Evolutionary conservation across 1,284 basidiomycete genomes (phyloP), one percentile per base, ranked within the genome.

Genomic region (Sparassis latifolia): DNA sequence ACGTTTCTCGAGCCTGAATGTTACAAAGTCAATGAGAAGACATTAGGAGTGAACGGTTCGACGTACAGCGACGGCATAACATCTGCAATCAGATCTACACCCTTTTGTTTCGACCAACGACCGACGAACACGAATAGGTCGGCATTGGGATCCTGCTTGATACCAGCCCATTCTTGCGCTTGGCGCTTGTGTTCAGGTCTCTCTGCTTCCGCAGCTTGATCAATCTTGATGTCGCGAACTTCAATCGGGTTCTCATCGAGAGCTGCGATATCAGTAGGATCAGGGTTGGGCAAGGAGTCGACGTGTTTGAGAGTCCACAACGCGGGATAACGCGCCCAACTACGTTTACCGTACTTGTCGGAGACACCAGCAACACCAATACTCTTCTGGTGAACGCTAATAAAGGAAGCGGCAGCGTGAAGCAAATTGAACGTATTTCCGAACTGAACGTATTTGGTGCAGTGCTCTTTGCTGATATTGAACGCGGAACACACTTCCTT

Each of bases 31-130:
- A 38, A 9, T n/a, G 35, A n/a, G 35, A 45, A 47, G n/a, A 38
- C 9, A 38, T 38, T n/a, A 38, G 20, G 20, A 20, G n/a, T 38
- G 35, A 7, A 7, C n/a, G n/a, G 35, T 9, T n/a, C 42, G 4
- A 79, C 87, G 61, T 63, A 88, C 81, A 96, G 64, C 2, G 80
- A 79, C 31, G 92, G 92, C 87, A 95, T 90, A 58, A 93, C 85
- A 70, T 96, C 92, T 7, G 92, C 92, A 60, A 96, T 96, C 46
- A 96, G 73, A 72, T 96, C 92, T 32, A 96, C 92, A 67, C 92
- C 92, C 72, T 96, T 96, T 68, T 96, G 92, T 70, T 95, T 95
- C 3, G 92, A 96, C 92, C 92, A 95, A 59, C 92, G 87, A 66
- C 92, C 92, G 58, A 96, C 92, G 69, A 96, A 95, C 58, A 96